Evolutionary conservation across 2,329 filamentous ascomycete genomes (phyloP), one percentile per base, ranked within the genome.

Genomic region (Beauveria rudraprayagi): DNA sequence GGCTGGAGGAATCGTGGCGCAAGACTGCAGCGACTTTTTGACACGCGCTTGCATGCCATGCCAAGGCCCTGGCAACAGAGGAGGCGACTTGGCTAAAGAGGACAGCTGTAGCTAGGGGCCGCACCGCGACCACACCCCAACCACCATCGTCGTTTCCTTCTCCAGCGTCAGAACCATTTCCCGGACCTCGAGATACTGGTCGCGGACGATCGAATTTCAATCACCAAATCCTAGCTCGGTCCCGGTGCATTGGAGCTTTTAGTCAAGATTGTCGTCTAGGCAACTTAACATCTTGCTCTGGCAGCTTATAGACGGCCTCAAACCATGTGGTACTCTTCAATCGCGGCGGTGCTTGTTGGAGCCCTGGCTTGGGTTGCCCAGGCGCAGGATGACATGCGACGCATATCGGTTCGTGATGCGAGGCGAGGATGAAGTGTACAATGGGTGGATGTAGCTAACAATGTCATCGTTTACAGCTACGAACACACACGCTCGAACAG

Each of bases 401-500:
- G 78, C 72, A 81, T 82, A 67, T 73, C 75, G 71, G 78, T 81
- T 72, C 63, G 77, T 69, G 51, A 57, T 17, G 51, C 51, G 10
- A 30, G 56, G 41, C 19, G 28, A 56, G 26, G 2, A 17, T 24
- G 26, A 28, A 40, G 17, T 37, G n/a, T 44, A 40, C 14, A 28
- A 24, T 24, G 24, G 19, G 37, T 19, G 26, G 19, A 37, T 43
- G 50, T 59, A 56, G 40, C 46, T 63, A 64, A 63, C 67, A 69
- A 60, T 70, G 62, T 60, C 63, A 34, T 60, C 65, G 62, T 61
- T 63, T 63, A 64, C 75, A 95, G 90, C 82, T 96, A 71, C 86
- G 91, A 72, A 96, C 92, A 70, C 92, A 96, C 76, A 93, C 88
- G 70, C 81, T 96, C 64, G 79, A 83, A 73, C 83, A 89, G 81